phyloP scores from a whole-genome alignment of 1,284 basidiomycete genomes.

The Naganishia sp. region DNA sequence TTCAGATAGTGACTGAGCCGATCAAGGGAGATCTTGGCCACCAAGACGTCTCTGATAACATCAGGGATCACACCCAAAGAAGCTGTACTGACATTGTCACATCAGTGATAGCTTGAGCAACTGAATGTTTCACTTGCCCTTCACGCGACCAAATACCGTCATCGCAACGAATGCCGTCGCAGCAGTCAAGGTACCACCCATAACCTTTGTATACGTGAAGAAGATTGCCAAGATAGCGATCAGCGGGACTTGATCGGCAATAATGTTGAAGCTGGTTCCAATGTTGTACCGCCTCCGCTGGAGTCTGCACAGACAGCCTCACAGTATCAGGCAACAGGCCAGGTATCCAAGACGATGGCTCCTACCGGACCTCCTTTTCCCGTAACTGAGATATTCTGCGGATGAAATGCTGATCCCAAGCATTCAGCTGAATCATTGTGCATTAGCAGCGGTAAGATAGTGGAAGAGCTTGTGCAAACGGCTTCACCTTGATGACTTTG shows the following conservation, averaged over 20 bases:
- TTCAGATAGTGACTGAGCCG: slow-evolving; percentile 43
- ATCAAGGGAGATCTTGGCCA: slow-evolving; percentile 44
- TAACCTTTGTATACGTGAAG: slow-evolving; percentile 47
- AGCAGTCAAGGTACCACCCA: slow-evolving; percentile 43
- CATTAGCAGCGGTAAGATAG: background rate
- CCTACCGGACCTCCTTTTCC: slow-evolving; percentile 44
- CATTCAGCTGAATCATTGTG: slow-evolving; percentile 44
- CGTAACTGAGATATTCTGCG: slow-evolving; percentile 41
- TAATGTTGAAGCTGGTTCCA: slow-evolving; percentile 52
- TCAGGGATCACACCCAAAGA: slow-evolving; percentile 42
- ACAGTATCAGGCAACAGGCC: background rate
- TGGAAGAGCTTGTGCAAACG: background rate
- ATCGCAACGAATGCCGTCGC: slow-evolving; percentile 51
- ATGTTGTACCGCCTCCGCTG: slow-evolving; percentile 52
- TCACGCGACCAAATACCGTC: slow-evolving; percentile 45
- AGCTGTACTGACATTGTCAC: slow-evolving; percentile 25
- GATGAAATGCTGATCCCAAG: slow-evolving; percentile 47
- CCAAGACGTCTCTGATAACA: slow-evolving; percentile 41
- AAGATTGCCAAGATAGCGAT: slow-evolving; percentile 40
- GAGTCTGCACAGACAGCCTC: slow-evolving; percentile 36
- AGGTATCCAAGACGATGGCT: background rate
- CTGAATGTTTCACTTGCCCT: slow-evolving; percentile 31
- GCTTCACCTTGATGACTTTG: slow-evolving; percentile 52
- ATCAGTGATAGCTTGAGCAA: background rate
- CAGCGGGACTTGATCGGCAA: slow-evolving; percentile 42